Base-by-base conservation (phyloP, 164 flowering plant genomes). In the Liquidambar formosana region DNA sequence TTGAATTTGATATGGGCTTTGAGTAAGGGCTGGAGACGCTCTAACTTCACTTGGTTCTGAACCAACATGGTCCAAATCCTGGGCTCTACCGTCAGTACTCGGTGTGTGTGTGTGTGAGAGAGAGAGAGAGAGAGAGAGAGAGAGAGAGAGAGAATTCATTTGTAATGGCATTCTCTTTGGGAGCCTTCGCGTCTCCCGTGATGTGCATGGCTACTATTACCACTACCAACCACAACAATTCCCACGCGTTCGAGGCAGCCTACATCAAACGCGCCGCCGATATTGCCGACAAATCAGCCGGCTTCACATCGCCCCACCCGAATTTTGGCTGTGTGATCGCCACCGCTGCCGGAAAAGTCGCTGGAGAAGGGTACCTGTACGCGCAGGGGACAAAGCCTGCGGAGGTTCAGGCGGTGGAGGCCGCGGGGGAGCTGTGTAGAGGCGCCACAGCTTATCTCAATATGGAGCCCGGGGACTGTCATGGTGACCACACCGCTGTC, bases 321-420 rank as follows among this genome's bases (percentile, higher is more conserved):
- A 95, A 95, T 66, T 89, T 88, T 72, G 99, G 99, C 8, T 95
- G 99, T 77, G 89, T 95, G n/a, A 87, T 93, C 38, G 82, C 86
- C 46, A 67, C 76, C 19, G 23, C 62, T 0, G 1, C 72, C 49
- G 78, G 76, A 3, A 75, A 60, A 8, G 85, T 91, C 21, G 83
- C 85, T n/a, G 97, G 97, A 8, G 97, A 95, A 74, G 97, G 97
- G 0, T 90, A 72, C 70, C 81, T 93, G n/a, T 91, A 91, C 62
- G 99, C 90, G 0, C 91, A 87, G 75, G 97, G 99, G 0, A 86
- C 99, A 1, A 88, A 79, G 67, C 85, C 96, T 23, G 97, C 97
- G 2, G 99, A 95, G 82, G 70, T 90, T 25, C 89, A 66, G 67
- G 99, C 99, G 0, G 92, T 86, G 18, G 94, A 88, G 64, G 82